Base-by-base conservation (phyloP, 202 grass and related monocot species). In the Saccharum hybrid region DNA sequence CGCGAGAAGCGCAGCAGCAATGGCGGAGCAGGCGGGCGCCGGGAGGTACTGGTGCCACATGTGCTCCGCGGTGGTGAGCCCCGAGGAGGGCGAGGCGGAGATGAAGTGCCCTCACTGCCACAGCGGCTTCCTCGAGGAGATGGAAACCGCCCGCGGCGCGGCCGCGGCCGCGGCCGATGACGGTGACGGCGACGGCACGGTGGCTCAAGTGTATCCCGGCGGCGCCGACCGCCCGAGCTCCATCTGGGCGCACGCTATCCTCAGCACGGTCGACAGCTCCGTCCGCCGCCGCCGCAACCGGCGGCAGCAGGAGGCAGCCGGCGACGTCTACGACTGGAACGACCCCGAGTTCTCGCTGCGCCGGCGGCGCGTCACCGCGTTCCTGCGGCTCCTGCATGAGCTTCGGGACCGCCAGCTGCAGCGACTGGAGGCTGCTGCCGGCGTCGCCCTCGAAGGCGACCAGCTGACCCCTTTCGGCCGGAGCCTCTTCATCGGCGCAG, bases 41-140 rank as follows among this genome's bases (percentile, higher is more conserved):
- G 75, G 61, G n/a, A 81, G 83, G 72, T 94, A 93, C 84, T 97
- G 84, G 81, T 97, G 94, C 88, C 92, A 97, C 79, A 84, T 84
- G 75, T 97, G 94, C 81, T 48, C 75, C 11, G 79, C 66, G 63
- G 85, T 75, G 5, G 94, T 94, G 70, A 89, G 72, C 30, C 90
- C 92, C 1, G 81, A 84, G 63, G 81, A 84, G 22, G 86, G 48
- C 19, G 89, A 82, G 65, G 63, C 65, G 86, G 92, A 97, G 81
- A 89, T 97, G 84, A 93, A 93, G 79, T 97, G 94, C 90, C 94
- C 94, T 11, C 65, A 80, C 19, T 97, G 94, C 81, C 71, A 90
- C 71, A 84, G 85, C 42, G 90, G 94, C 51, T 97, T 97, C 72
- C 66, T 97, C 10, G 94, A 97, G 83, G 94, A 97, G 69, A 85